Base-by-base conservation (phyloP, 306 rosid genomes). In the Cucurbita pepo region DNA sequence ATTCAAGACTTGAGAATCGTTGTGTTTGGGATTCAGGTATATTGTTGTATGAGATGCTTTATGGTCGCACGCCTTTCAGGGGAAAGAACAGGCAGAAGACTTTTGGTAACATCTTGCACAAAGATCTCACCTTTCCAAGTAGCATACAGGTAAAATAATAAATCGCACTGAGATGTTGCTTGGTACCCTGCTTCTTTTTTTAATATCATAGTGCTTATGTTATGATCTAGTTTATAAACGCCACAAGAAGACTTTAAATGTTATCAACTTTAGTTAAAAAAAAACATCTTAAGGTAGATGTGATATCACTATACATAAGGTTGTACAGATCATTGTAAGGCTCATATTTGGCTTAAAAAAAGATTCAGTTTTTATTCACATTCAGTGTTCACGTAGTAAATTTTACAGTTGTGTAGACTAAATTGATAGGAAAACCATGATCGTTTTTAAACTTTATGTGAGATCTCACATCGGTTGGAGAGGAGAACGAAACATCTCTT, bases 71-170 rank as follows among this genome's bases (percentile, higher is more conserved):
- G 10, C 99, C 99, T 59, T 94, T 94, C 71, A 83, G 99, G 77
- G 99, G 99, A 19, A 94, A 91, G 87, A 89, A 94, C 56, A 91
- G 99, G 77, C 97, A 88, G 84, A 89, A 83, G 82, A 91, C 99
- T 72, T 94, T 94, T 76, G 76, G 91, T 69, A 94, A 94, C 81
- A 85, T 94, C 83, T 79, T 94, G 77, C 86, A 89, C 88, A 94
- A 94, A 83, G 99, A 94, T 82, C 96, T 94, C 67, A 94, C 99
- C 77, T 94, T 94, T 71, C 97, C 99, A 21, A 89, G 95, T 84
- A 90, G 98, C 80, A 86, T 90, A 78, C 90, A 87, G 88, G 98
- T 91, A 87, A 79, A 62, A 13, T 71, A 30, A 21, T 14, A 50
- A 6, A 5, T 50, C 34, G 13, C 21, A 13, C n/a, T 10, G 40